phyloP scores from a whole-genome alignment of 257 asterid species.

The Paulownia fortunei region DNA sequence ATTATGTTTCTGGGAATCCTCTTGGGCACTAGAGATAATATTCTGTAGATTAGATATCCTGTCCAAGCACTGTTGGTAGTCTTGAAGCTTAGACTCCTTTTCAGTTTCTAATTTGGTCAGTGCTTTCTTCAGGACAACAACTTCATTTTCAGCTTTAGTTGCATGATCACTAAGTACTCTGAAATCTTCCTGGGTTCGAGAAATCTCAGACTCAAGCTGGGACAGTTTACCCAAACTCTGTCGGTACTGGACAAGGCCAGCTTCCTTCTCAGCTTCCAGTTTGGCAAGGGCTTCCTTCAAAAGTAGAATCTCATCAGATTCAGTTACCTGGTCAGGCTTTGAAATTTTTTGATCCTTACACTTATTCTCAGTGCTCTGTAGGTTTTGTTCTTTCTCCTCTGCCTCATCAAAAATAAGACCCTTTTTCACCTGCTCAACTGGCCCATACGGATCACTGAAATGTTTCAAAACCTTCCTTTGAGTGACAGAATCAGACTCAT shows the following conservation, averaged over 20 bases:
- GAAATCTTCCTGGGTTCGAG: conserved; percentile 55
- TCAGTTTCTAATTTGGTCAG: conserved; percentile 59
- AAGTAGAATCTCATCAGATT: conserved; percentile 50
- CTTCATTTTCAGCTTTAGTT: conserved; percentile 68
- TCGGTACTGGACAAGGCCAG: conserved; percentile 58
- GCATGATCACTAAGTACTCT: conserved; percentile 56
- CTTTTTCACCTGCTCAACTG: conserved; percentile 54
- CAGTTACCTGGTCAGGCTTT: conserved; percentile 28
- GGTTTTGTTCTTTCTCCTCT: conserved; percentile 43
- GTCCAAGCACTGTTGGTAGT: conserved; percentile 57
- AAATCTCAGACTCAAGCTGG: conserved; percentile 52
- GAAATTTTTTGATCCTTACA: conserved; percentile 14
- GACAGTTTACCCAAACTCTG: conserved; percentile 59
- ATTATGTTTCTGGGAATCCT: conserved; percentile 42
- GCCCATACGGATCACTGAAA: conserved; percentile 36
- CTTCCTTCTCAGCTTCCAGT: conserved; percentile 76
- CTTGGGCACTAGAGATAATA: conserved; percentile 38
- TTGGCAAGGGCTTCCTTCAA: conserved; percentile 61
- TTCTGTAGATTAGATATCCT: conserved; percentile 59
- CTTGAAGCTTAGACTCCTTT: conserved; percentile 59
- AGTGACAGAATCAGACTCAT: conserved; percentile 41
- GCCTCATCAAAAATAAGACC: conserved; percentile 58
- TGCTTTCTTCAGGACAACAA: conserved; percentile 52
- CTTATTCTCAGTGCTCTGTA: conserved; percentile 29
- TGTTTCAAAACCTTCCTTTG: conserved; percentile 39